phyloP scores from a whole-genome alignment of 1,284 basidiomycete genomes.

The Ceratobasidium sp. region DNA sequence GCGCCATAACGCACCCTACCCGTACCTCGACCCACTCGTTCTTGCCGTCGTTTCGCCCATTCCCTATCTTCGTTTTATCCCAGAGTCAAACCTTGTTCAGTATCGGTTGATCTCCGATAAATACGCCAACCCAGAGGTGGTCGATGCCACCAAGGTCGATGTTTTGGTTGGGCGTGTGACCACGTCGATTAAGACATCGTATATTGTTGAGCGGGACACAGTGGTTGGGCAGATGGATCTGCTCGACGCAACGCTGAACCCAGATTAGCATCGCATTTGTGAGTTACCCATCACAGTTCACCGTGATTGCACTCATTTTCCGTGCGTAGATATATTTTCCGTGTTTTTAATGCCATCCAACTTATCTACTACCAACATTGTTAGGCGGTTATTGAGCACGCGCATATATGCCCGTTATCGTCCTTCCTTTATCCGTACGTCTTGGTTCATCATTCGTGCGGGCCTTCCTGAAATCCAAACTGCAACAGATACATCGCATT shows the following conservation, averaged over 20 bases:
- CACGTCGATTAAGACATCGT: not conserved
- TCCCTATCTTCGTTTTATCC: not conserved
- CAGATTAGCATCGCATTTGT: too few relatives aligned
- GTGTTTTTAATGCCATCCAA: too few relatives aligned
- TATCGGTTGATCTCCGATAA: conserved; percentile 3
- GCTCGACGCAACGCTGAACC: conserved; percentile 20
- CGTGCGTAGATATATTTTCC: too few relatives aligned
- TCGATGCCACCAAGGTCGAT: conserved; percentile 10
- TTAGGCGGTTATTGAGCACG: too few relatives aligned
- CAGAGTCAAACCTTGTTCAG: not conserved
- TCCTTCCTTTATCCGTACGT: too few relatives aligned
- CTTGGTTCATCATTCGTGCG: too few relatives aligned
- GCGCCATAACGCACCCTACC: conserved; percentile 36
- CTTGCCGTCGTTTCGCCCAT: conserved; percentile 44
- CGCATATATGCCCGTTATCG: too few relatives aligned
- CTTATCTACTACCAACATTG: too few relatives aligned
- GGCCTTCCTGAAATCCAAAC: too few relatives aligned
- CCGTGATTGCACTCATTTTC: too few relatives aligned
- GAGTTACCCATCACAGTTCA: too few relatives aligned
- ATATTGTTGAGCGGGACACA: conserved; percentile 8
- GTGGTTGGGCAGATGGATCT: conserved; percentile 31
- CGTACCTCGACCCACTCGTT: conserved; percentile 37
- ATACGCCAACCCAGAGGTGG: not conserved
- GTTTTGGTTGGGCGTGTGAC: not conserved
- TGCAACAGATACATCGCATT: too few relatives aligned